A percentile compares a stretch with the other conserved stretches of the same genome.
Evolutionary conservation across 768 basidiomycete species (phyloP).

Genomic region (Pisolithus albus): DNA sequence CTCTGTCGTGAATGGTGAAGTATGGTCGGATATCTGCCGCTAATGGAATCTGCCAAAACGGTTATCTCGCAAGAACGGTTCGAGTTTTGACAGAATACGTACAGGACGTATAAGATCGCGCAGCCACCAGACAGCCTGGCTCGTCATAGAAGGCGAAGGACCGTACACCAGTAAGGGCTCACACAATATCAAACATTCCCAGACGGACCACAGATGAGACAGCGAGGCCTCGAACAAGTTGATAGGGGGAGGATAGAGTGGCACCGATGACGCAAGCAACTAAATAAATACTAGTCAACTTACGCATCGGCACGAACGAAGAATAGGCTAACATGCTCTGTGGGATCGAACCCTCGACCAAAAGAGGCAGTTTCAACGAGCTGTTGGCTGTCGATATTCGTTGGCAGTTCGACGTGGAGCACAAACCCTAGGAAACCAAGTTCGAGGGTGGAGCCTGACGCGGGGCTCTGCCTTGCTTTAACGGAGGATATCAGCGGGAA

Average conservation of each 20-base stretch:
- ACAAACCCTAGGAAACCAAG: slow-evolving; percentile 81
- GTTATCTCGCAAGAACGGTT: background rate
- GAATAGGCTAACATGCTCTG: slow-evolving; percentile 36
- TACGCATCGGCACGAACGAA: background rate
- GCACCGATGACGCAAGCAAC: slow-evolving; percentile 63
- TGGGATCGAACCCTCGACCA: slow-evolving; percentile 46
- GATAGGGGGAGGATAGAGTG: slow-evolving; percentile 52
- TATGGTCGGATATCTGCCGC: slow-evolving; percentile 87
- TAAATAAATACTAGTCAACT: slow-evolving; percentile 31
- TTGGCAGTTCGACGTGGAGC: slow-evolving; percentile 66
- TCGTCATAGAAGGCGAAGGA: slow-evolving; percentile 70
- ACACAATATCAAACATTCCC: slow-evolving; percentile 90
- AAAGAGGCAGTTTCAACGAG: slow-evolving; percentile 48
- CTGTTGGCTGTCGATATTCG: slow-evolving; percentile 65
- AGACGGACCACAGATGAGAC: slow-evolving; percentile 72
- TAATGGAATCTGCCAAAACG: slow-evolving; percentile 58
- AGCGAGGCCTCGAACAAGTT: slow-evolving; percentile 58
- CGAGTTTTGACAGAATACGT: slow-evolving; percentile 16
- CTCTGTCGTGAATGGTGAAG: slow-evolving; percentile 94
- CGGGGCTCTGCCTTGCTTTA: slow-evolving; percentile 74
- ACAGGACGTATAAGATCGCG: slow-evolving; percentile 83
- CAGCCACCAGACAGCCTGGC: slow-evolving; percentile 90
- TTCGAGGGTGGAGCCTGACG: slow-evolving; percentile 58
- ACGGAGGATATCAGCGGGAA: slow-evolving; percentile 13
- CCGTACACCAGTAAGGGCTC: slow-evolving; percentile 87